phyloP scores from a whole-genome alignment of 441 rosid genomes.

The Raphanus hybrid region DNA sequence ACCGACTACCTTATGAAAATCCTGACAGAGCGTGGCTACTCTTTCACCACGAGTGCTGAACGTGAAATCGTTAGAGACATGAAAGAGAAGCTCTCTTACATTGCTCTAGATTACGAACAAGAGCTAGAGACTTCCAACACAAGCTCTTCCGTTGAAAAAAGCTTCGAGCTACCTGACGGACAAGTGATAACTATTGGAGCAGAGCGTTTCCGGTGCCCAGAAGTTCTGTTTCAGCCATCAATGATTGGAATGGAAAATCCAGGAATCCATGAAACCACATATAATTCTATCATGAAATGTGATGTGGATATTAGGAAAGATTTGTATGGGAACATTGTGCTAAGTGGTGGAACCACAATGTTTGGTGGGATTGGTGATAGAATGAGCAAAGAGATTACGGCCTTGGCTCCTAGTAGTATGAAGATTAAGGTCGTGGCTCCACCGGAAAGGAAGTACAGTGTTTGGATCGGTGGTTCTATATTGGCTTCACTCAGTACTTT shows the following conservation, averaged over 20 bases:
- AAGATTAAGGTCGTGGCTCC: conserved; percentile 9
- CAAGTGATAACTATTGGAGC: conserved; percentile 13
- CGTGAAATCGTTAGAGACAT: conserved; percentile 13
- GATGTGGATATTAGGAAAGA: conserved; percentile 10
- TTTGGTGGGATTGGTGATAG: conserved; percentile 10
- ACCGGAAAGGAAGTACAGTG: conserved; percentile 8
- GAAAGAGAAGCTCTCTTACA: conserved; percentile 10
- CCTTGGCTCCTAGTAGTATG: conserved; percentile 10
- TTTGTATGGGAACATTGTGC: conserved; percentile 13
- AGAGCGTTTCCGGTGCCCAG: neutral
- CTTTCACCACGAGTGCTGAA: conserved; percentile 12
- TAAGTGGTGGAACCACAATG: conserved; percentile 14
- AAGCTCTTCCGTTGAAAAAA: neutral
- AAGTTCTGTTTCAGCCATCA: conserved; percentile 3
- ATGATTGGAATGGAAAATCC: conserved; percentile 13
- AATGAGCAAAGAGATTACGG: conserved; percentile 6
- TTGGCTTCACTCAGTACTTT: conserved; percentile 9
- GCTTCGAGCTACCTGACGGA: conserved; percentile 5
- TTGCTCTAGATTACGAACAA: conserved; percentile 2
- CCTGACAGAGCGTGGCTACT: conserved; percentile 11
- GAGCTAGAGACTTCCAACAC: conserved; percentile 14
- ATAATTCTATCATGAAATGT: conserved; percentile 10
- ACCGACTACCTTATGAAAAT: conserved; percentile 7
- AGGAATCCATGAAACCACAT: conserved; percentile 12
- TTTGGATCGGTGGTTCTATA: conserved; percentile 1